Evolutionary conservation across 2,329 filamentous ascomycete genomes (phyloP).

Genomic region (Chaetomium sp.): DNA sequence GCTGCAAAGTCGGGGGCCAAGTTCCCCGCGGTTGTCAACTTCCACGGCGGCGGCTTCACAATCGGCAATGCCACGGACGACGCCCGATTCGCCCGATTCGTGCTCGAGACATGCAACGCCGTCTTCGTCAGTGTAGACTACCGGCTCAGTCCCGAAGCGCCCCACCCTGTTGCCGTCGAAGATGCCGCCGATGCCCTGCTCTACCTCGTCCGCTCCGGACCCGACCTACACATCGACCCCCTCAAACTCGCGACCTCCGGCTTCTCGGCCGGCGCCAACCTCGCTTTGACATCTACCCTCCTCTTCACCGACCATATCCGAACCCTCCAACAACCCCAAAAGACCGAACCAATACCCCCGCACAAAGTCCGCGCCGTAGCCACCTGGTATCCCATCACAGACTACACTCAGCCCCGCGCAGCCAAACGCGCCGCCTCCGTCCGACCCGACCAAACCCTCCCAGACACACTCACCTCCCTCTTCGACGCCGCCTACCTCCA

Average conservation of each 20-base stretch:
- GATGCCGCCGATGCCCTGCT: constrained; percentile 58
- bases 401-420: constrained; percentile 52
- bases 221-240: constrained; percentile 52
- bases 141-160: constrained; percentile 58
- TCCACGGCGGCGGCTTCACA: constrained; percentile 62
- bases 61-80: constrained; percentile 58
- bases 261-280: constrained; percentile 57
- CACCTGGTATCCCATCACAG: constrained; percentile 57
- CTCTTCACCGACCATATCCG: constrained; percentile 28
- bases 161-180: constrained; percentile 59
- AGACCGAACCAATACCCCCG: constrained; percentile 30
- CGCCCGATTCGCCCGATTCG: constrained; percentile 51
- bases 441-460: constrained; percentile 52
- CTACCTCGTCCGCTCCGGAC: constrained; percentile 52
- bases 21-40: constrained; percentile 55
- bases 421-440: constrained; percentile 49
- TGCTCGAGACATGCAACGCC: constrained; percentile 46
- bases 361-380: constrained; percentile 46
- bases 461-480: constrained; percentile 51
- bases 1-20: constrained; percentile 19
- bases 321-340: constrained; percentile 34
- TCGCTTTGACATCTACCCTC: constrained; percentile 41
- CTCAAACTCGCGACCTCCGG: constrained; percentile 53
- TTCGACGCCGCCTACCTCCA: constrained; percentile 58
- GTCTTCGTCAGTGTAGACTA: constrained; percentile 61